These are phyloP conservation scores for Tuber microsphaerosporum DNA, from an alignment of 495 filamentous ascomycete genomes.

Conservation along the genomic window DNA sequence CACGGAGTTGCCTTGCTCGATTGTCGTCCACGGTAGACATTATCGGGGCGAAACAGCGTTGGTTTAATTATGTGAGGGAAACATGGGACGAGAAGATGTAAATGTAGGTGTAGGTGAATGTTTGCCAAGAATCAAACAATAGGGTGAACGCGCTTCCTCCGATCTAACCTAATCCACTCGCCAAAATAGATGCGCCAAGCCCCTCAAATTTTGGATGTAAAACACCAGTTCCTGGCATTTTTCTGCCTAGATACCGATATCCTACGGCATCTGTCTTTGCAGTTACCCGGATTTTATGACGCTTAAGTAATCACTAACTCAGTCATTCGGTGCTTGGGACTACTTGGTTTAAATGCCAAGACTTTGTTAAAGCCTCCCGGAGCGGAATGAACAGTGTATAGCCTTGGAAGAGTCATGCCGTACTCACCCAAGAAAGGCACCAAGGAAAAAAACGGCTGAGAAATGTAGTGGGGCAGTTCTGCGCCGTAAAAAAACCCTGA, in stretches of 20 bases:
- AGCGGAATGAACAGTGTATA: background rate
- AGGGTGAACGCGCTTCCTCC: background rate
- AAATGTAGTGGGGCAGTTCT: background rate
- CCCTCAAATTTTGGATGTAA: background rate
- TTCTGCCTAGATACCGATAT: background rate
- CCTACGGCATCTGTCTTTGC: background rate
- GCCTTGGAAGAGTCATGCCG: background rate
- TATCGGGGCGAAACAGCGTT: background rate
- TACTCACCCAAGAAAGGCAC: background rate
- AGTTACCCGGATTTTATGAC: background rate
- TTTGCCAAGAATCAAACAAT: background rate
- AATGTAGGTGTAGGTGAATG: background rate
- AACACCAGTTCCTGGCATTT: background rate
- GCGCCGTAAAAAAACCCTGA: background rate
- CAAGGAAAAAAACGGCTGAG: background rate
- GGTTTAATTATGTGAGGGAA: background rate
- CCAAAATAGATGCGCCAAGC: background rate
- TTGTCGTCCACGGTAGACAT: background rate
- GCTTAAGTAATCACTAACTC: background rate
- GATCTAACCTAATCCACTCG: background rate
- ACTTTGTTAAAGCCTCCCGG: background rate
- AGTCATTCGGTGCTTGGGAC: background rate
- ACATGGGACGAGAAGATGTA: background rate
- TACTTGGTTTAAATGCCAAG: background rate
- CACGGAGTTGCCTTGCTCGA: slow-evolving; percentile 48